Percentiles rank a stretch among this genome's conserved stretches.
Evolutionary conservation across 2,329 filamentous ascomycete species (phyloP).

Genomic region (Diaporthe vaccinii): DNA sequence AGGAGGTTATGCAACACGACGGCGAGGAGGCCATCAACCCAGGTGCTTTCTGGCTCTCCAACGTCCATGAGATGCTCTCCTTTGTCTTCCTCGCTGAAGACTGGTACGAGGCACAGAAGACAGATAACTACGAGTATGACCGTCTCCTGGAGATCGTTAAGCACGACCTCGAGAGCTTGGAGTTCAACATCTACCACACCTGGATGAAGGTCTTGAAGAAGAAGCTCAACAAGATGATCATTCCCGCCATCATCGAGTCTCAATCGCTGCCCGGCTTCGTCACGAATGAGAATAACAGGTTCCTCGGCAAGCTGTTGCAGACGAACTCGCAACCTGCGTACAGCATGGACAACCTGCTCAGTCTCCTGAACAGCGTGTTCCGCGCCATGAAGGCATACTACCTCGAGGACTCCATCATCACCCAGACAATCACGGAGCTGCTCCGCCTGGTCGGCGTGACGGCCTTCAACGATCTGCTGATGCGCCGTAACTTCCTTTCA

Average conservation of each 20-base stretch:
- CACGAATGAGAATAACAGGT: conserved; percentile 97
- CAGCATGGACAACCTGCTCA: conserved; percentile 99
- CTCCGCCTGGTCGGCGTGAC: conserved; percentile 95
- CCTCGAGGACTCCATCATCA: conserved; percentile 95
- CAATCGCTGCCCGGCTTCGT: conserved; percentile 98
- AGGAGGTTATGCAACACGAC: conserved; percentile 99
- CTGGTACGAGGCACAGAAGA: conserved; percentile 99
- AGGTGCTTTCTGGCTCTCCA: conserved; percentile 98
- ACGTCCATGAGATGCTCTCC: conserved; percentile 99
- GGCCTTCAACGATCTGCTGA: conserved; percentile 97
- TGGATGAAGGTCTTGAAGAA: conserved; percentile 99
- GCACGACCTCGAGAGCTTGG: conserved; percentile 96
- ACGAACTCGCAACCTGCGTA: conserved; percentile 93
- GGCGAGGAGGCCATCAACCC: conserved; percentile 97
- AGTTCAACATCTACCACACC: conserved; percentile 99
- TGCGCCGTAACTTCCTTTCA: conserved; percentile 97
- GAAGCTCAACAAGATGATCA: conserved; percentile 99
- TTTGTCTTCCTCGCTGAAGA: conserved; percentile 99
- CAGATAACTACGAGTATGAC: conserved; percentile 99
- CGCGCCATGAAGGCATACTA: conserved; percentile 99
- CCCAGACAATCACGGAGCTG: conserved; percentile 94
- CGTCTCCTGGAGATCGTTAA: conserved; percentile 98
- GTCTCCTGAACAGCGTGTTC: conserved; percentile 95
- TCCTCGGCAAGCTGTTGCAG: conserved; percentile 95
- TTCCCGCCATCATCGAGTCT: conserved; percentile 98